Base-by-base conservation (phyloP, 2,329 filamentous ascomycete species). In the Conoideocrella luteorostrata region DNA sequence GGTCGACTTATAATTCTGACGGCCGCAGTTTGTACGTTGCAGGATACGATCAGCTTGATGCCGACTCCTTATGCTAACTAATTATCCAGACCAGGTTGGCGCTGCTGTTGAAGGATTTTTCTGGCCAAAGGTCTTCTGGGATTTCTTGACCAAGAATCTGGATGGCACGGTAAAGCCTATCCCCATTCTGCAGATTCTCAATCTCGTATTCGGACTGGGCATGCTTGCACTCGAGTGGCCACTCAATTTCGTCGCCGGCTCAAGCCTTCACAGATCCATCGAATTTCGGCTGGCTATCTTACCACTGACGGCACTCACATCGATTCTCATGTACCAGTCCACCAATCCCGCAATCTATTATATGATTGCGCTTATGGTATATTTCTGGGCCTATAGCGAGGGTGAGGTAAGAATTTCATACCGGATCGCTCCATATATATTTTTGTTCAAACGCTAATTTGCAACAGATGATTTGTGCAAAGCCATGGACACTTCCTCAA, bases 81-180 rank as follows among this genome's bases (percentile, higher is more conserved):
- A 7, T 24, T 20, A n/a, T 28, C 17, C 39, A 95, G 89, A 95
- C 65, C 93, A 98, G 78, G 67, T 96, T 50, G 81, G 74, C 47
- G 89, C 89, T 48, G 83, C 85, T 13, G 69, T 98, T 45, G 80
- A 94, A 69, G 83, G 80, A 59, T 95, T 93, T 76, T 91, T 98
- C 78, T 98, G 90, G 89, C 93, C 93, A 53, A 98, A 98, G 66
- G 84, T 98, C 61, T 95, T 98, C 70, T 98, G 87, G 85, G 93
- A 98, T 67, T 95, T 95, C 64, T 69, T 93, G 52, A 96, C 91
- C 48, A 89, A 88, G 59, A 89, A 88, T 56, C 81, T 98, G 55
- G 88, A 98, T 61, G 75, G 72, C 44, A 86, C 85, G 39, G 88
- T 97, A 49, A 89, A 86, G 58, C 91, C 91, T 1, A 65, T 93